phyloP scores from a whole-genome alignment of 2,329 filamentous ascomycete genomes.

The Fusarium sp. region DNA sequence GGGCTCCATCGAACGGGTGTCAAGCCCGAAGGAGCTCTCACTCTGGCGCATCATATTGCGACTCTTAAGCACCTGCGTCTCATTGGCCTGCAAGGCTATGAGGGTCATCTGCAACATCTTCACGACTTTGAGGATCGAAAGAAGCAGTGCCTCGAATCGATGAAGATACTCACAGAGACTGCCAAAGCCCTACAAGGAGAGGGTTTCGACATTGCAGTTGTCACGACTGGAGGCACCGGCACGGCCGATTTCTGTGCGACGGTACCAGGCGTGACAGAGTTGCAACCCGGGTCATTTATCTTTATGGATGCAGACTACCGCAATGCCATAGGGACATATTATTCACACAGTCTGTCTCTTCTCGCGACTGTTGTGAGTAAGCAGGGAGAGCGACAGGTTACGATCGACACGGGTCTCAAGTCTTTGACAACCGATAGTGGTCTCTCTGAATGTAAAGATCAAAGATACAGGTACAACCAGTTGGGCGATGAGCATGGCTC shows the following conservation, averaged over 20 bases:
- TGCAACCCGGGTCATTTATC: slow-evolving; percentile 66
- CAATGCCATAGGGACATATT: slow-evolving; percentile 61
- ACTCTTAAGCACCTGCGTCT: slow-evolving; percentile 11
- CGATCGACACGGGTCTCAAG: slow-evolving; percentile 33
- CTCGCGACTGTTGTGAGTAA: slow-evolving; percentile 28
- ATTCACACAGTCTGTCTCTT: slow-evolving; percentile 54
- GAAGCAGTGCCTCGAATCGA: slow-evolving; percentile 21
- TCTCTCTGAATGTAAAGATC: slow-evolving; percentile 30
- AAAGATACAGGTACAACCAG: slow-evolving; percentile 5
- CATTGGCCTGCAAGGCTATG: slow-evolving; percentile 36
- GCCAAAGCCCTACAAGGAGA: background rate
- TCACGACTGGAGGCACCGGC: slow-evolving; percentile 36
- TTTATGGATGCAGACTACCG: slow-evolving; percentile 69
- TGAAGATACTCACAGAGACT: slow-evolving; percentile 29
- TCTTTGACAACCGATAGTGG: slow-evolving; percentile 35
- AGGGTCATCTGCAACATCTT: slow-evolving; percentile 34
- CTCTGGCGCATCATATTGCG: slow-evolving; percentile 16
- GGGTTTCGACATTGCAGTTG: slow-evolving; percentile 19
- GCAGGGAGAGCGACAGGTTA: slow-evolving; percentile 32
- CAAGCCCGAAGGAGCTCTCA: background rate
- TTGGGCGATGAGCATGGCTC: slow-evolving; percentile 37
- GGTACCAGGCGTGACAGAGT: slow-evolving; percentile 63
- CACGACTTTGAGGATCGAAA: slow-evolving; percentile 30
- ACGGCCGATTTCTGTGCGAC: slow-evolving; percentile 60
- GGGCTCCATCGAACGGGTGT: slow-evolving; percentile 24